Evolutionary conservation across 345 rosid species (phyloP).

Genomic region (Salix viminalis): DNA sequence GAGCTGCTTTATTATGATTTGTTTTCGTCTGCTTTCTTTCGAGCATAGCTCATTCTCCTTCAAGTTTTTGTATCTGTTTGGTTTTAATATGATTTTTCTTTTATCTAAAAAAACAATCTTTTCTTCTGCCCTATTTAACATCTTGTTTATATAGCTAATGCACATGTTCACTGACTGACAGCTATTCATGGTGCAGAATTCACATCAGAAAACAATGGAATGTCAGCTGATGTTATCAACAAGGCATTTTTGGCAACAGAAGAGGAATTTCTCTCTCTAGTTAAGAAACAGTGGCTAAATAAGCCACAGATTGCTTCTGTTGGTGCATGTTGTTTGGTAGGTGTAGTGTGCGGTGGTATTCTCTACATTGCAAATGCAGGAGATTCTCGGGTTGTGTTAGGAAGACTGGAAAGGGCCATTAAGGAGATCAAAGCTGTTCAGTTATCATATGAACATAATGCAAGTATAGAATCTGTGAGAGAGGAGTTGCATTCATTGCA

Average conservation of each 20-base stretch:
- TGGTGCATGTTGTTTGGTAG: conserved; percentile 93
- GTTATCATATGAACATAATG: conserved; percentile 84
- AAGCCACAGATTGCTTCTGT: conserved; percentile 92
- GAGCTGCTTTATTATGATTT: background rate
- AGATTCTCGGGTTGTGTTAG: conserved; percentile 89
- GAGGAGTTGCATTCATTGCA: conserved; percentile 78
- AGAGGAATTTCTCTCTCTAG: conserved; percentile 79
- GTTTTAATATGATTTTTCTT: background rate
- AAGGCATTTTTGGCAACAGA: conserved; percentile 85
- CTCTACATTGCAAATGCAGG: conserved; percentile 91
- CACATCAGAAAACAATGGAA: conserved; percentile 67
- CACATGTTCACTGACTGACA: conserved; percentile 38
- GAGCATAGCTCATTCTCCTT: background rate
- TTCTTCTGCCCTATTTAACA: background rate
- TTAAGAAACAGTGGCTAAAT: conserved; percentile 55
- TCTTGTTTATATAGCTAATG: conserved; percentile 31
- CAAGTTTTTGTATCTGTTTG: background rate
- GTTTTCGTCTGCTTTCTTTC: background rate
- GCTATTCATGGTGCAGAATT: conserved; percentile 65
- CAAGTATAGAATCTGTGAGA: conserved; percentile 80
- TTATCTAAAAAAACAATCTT: background rate
- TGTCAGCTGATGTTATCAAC: conserved; percentile 80
- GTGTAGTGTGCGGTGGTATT: conserved; percentile 68
- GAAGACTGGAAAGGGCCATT: conserved; percentile 41
- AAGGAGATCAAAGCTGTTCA: conserved; percentile 83